These are phyloP conservation scores for Polymyxa betae DNA, from an alignment of 208 protist species.

Conservation along the genomic window DNA sequence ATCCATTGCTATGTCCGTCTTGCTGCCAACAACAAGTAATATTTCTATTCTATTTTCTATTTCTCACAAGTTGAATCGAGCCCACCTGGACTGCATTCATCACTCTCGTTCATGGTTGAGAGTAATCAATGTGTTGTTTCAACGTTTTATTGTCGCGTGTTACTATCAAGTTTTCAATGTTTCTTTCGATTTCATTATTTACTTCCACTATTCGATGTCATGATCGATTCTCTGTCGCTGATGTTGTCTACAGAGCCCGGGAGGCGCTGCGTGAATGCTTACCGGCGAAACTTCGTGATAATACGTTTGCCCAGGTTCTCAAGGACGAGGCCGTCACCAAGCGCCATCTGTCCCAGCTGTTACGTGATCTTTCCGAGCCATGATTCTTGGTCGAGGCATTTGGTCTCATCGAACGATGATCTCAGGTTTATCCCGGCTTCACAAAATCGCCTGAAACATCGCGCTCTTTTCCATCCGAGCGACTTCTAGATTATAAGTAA, in stretches of 20 bases:
- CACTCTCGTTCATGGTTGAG: background rate
- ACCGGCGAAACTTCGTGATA: slow-evolving; percentile 77
- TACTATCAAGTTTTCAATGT: background rate
- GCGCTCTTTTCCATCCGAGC: no score
- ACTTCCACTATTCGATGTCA: background rate
- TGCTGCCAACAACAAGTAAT: slow-evolving; percentile 89
- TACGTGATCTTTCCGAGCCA: slow-evolving; percentile 68
- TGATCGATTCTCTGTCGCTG: slow-evolving; percentile 8
- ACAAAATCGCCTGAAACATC: no score
- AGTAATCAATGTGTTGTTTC: background rate
- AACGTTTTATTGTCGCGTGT: background rate
- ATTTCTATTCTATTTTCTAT: no score
- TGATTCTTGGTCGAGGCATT: no score
- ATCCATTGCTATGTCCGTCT: slow-evolving; percentile 97
- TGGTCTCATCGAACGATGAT: no score
- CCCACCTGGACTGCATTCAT: background rate
- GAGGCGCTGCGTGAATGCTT: slow-evolving; percentile 80
- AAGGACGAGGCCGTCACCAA: slow-evolving; percentile 75
- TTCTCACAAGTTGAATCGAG: background rate
- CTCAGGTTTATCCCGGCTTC: no score
- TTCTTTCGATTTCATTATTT: background rate
- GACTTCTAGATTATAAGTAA: no score
- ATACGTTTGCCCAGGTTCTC: slow-evolving; percentile 71
- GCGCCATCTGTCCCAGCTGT: slow-evolving; percentile 72
- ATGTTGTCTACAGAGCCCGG: slow-evolving; percentile 75